phyloP scores from a whole-genome alignment of 1,139 yeast species.

The Blastobotrys aristatus region DNA sequence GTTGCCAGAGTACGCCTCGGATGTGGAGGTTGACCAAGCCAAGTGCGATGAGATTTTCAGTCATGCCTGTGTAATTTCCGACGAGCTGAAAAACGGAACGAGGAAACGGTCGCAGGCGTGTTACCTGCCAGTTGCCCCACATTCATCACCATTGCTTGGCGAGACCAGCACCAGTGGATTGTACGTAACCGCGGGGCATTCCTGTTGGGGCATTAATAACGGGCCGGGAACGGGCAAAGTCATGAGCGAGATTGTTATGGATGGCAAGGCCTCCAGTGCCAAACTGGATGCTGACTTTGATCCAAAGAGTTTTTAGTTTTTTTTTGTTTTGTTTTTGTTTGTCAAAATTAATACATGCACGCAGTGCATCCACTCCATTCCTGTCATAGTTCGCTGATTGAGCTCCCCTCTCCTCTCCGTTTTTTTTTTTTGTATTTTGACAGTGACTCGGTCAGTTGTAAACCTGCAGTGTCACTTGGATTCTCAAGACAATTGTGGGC shows the following conservation, averaged over 20 bases:
- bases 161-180: slow-evolving; percentile 80
- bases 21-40: slow-evolving; percentile 80
- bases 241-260: slow-evolving; percentile 80
- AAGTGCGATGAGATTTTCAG: slow-evolving; percentile 84
- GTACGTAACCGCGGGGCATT: slow-evolving; percentile 85
- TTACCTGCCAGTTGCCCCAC: slow-evolving; percentile 89
- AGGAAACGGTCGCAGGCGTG: slow-evolving; percentile 88
- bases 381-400: too few relatives aligned
- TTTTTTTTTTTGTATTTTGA: too few relatives aligned
- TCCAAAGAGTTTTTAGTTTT: slow-evolving; percentile 24
- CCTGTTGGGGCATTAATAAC: slow-evolving; percentile 98
- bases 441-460: too few relatives aligned
- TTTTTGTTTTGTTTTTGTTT: too few relatives aligned
- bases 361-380: too few relatives aligned
- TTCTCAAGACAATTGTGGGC: too few relatives aligned
- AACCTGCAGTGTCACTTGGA: too few relatives aligned
- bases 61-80: slow-evolving; percentile 75
- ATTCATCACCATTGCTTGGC: slow-evolving; percentile 91
- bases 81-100: slow-evolving; percentile 67
- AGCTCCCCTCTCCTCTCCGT: too few relatives aligned
- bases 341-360: too few relatives aligned
- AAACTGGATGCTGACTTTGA: slow-evolving; percentile 6
- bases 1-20: slow-evolving; percentile 91
- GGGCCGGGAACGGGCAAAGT: slow-evolving; percentile 96
- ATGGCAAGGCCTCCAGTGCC: slow-evolving; percentile 54